These are phyloP conservation scores for Fusarium staphyleae DNA, from an alignment of 2,329 filamentous ascomycete species.

Conservation along the genomic window DNA sequence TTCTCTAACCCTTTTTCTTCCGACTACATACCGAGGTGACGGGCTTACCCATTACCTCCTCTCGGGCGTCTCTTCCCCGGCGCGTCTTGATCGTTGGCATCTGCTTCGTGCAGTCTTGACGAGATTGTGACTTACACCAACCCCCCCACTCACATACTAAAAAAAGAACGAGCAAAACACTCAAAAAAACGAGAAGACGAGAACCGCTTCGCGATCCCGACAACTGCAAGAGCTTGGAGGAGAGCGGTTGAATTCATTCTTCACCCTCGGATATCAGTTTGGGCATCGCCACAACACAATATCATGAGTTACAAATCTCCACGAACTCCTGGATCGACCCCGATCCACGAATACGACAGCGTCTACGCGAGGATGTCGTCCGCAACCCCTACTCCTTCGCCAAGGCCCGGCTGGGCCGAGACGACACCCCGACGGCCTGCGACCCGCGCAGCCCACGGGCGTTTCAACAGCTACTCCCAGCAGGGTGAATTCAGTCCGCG, in stretches of 20 bases:
- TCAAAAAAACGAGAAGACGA: slow-evolving; percentile 12
- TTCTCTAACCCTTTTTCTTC: slow-evolving; percentile 62
- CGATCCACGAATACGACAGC: slow-evolving; percentile 57
- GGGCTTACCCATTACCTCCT: slow-evolving; percentile 56
- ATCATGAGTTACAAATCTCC: slow-evolving; percentile 51
- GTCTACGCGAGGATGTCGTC: slow-evolving; percentile 59
- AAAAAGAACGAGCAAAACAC: slow-evolving; percentile 48
- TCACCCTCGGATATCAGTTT: slow-evolving; percentile 42
- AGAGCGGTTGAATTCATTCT: slow-evolving; percentile 36
- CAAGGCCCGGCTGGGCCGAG: slow-evolving; percentile 60
- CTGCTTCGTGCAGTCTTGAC: slow-evolving; percentile 38
- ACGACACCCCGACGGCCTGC: slow-evolving; percentile 61
- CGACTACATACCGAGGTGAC: slow-evolving; percentile 70
- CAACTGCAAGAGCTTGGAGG: slow-evolving; percentile 41
- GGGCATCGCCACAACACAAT: slow-evolving; percentile 49
- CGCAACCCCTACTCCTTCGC: slow-evolving; percentile 65
- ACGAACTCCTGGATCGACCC: slow-evolving; percentile 55
- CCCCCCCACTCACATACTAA: slow-evolving; percentile 27
- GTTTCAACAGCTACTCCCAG: slow-evolving; percentile 50
- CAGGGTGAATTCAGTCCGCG: slow-evolving; percentile 50
- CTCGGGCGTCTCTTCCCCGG: slow-evolving; percentile 50
- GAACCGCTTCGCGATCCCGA: slow-evolving; percentile 15
- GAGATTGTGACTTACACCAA: slow-evolving; percentile 20
- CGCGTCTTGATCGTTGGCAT: slow-evolving; percentile 34
- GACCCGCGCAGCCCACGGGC: slow-evolving; percentile 55